phyloP scores from a whole-genome alignment of 2,329 filamentous ascomycete genomes.

The Botrytis fragariae region DNA sequence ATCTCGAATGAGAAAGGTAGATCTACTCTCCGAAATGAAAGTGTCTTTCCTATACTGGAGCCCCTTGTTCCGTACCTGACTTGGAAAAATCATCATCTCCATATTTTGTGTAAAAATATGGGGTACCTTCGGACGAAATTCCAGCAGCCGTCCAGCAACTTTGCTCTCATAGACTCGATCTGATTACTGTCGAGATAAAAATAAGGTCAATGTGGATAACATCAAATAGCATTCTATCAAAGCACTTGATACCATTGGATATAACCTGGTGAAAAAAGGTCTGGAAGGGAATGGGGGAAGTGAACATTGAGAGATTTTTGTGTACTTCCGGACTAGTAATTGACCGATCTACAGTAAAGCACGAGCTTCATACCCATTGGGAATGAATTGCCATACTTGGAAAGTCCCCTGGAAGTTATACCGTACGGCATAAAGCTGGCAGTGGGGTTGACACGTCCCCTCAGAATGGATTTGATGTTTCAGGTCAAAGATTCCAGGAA shows the following conservation, averaged over 20 bases:
- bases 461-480: slow-evolving; percentile 5
- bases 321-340: neutral
- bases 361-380: neutral
- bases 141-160: neutral
- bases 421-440: neutral
- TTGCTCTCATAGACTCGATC: slow-evolving; percentile 2
- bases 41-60: slow-evolving; percentile 11
- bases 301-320: neutral
- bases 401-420: slow-evolving; percentile 1
- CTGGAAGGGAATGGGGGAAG: neutral
- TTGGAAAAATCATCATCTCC: neutral
- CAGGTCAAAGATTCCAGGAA: neutral
- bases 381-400: neutral
- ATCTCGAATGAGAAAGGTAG: slow-evolving; percentile 4
- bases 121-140: neutral
- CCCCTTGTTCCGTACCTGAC: neutral
- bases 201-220: neutral
- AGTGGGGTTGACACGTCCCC: neutral
- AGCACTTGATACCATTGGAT: neutral
- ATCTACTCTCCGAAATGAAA: slow-evolving; percentile 18
- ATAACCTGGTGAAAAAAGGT: neutral
- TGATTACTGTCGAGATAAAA: neutral
- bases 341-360: neutral
- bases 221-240: neutral
- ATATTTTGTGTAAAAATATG: slow-evolving; percentile 7